Evolutionary conservation across 2,329 filamentous ascomycete genomes (phyloP).

Genomic region (Pseudonectria foliicola): DNA sequence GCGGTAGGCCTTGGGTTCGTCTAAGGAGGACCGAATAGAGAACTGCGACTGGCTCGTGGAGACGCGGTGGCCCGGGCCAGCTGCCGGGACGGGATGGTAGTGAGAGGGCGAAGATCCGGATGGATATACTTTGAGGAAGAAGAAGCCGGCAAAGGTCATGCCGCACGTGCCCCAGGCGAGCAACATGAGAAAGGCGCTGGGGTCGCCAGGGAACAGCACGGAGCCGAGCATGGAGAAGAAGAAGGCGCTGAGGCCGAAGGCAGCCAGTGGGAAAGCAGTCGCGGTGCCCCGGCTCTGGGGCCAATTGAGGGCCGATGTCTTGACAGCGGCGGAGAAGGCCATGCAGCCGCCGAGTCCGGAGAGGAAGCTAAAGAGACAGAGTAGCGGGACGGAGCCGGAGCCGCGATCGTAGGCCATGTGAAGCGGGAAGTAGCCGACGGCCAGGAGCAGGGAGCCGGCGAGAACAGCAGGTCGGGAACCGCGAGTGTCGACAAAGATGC

Average conservation of each 20-base stretch:
- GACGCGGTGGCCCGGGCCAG: slow-evolving; percentile 12
- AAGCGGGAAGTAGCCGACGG: slow-evolving; percentile 78
- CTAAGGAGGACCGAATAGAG: slow-evolving; percentile 35
- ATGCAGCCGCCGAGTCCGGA: slow-evolving; percentile 85
- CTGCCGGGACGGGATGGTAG: slow-evolving; percentile 50
- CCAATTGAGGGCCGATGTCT: slow-evolving; percentile 83
- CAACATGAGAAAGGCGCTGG: slow-evolving; percentile 71
- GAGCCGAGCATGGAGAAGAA: slow-evolving; percentile 83
- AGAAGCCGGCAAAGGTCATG: slow-evolving; percentile 69
- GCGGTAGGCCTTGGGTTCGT: slow-evolving; percentile 33
- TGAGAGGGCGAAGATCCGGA: slow-evolving; percentile 30
- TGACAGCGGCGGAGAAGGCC: slow-evolving; percentile 84
- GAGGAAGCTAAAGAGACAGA: slow-evolving; percentile 80
- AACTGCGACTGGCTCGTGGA: slow-evolving; percentile 24
- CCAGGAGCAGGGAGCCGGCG: slow-evolving; percentile 65
- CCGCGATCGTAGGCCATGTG: slow-evolving; percentile 70
- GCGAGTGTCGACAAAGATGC: slow-evolving; percentile 75
- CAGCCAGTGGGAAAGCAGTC: slow-evolving; percentile 86
- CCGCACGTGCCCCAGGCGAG: slow-evolving; percentile 72
- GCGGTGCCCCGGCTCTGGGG: slow-evolving; percentile 86
- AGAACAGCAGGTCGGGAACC: slow-evolving; percentile 75
- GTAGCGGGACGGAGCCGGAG: slow-evolving; percentile 45
- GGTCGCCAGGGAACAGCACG: slow-evolving; percentile 74
- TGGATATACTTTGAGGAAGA: slow-evolving; percentile 74
- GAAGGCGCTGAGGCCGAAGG: slow-evolving; percentile 91